These are phyloP conservation scores for Theobroma cacao DNA, from an alignment of 345 rosid species.

Conservation along the genomic window DNA sequence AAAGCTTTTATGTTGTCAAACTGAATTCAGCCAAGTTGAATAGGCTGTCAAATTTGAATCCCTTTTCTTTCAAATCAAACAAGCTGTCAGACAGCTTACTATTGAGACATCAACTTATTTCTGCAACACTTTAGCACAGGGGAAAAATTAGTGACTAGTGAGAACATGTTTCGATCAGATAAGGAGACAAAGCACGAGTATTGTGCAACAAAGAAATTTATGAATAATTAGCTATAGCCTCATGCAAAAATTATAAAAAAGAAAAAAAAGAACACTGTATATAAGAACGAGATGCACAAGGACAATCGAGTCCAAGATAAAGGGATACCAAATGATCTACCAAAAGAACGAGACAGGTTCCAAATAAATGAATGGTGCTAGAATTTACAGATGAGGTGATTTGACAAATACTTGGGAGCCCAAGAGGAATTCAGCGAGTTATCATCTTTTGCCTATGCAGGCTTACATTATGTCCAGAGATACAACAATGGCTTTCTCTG, in stretches of 20 bases:
- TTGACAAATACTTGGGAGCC: not conserved
- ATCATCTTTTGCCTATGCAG: not conserved
- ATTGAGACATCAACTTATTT: not conserved
- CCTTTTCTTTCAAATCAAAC: too few relatives aligned
- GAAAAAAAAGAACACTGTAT: not conserved
- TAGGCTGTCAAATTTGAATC: not conserved
- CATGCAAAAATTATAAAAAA: not conserved
- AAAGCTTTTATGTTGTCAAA: not conserved
- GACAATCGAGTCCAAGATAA: not conserved
- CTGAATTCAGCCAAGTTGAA: not conserved
- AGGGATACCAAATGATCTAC: not conserved
- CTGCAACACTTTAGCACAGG: not conserved
- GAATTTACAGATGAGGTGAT: not conserved
- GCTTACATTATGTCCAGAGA: not conserved
- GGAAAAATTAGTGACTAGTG: not conserved
- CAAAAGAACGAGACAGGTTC: not conserved
- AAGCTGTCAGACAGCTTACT: too few relatives aligned
- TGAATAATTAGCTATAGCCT: not conserved
- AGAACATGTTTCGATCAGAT: not conserved
- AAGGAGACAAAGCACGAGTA: not conserved
- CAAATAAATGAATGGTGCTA: not conserved
- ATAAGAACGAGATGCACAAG: not conserved
- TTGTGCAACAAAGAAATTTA: not conserved
- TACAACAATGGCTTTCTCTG: not conserved
- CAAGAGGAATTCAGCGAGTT: not conserved